phyloP scores from a whole-genome alignment of 495 filamentous ascomycete genomes.

The Tetracladium marchalianum region DNA sequence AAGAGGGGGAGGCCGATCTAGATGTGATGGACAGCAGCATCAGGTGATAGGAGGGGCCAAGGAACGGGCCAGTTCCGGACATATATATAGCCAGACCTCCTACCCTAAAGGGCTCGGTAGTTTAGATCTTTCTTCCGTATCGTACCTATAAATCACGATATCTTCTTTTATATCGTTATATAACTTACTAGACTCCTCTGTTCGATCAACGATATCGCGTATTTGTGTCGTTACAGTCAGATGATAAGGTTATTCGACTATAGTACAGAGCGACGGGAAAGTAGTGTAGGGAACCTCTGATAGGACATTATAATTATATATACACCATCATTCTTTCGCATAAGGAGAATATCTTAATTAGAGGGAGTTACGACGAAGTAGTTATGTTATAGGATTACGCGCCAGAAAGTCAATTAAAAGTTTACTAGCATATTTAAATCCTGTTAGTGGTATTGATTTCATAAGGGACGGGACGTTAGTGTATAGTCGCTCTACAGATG shows the following conservation, averaged over 20 bases:
- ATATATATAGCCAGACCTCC: too few relatives aligned
- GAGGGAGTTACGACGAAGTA: constrained; percentile 93
- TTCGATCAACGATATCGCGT: too few relatives aligned
- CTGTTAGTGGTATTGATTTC: constrained; percentile 91
- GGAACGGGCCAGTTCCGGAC: too few relatives aligned
- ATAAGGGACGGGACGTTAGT: constrained; percentile 87
- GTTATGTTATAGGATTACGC: constrained; percentile 93
- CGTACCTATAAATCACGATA: too few relatives aligned
- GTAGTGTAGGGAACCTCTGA: constrained; percentile 42
- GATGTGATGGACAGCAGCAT: too few relatives aligned
- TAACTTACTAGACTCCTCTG: too few relatives aligned
- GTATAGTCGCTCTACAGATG: constrained; percentile 80
- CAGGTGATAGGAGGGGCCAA: too few relatives aligned
- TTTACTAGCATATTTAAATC: constrained; percentile 89
- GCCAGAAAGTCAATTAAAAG: constrained; percentile 76
- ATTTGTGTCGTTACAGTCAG: too few relatives aligned
- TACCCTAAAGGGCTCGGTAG: too few relatives aligned
- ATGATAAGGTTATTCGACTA: constrained; percentile 90
- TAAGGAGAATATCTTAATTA: constrained; percentile 90
- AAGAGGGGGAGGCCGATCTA: too few relatives aligned
- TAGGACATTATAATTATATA: constrained; percentile 92
- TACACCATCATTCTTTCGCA: constrained; percentile 89
- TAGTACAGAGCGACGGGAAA: constrained; percentile 77
- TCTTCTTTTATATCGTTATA: too few relatives aligned
- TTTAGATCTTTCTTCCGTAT: too few relatives aligned